Conservation (phyloP, 108 stramenopile species). For the Stephanodiscus triporus region DNA sequence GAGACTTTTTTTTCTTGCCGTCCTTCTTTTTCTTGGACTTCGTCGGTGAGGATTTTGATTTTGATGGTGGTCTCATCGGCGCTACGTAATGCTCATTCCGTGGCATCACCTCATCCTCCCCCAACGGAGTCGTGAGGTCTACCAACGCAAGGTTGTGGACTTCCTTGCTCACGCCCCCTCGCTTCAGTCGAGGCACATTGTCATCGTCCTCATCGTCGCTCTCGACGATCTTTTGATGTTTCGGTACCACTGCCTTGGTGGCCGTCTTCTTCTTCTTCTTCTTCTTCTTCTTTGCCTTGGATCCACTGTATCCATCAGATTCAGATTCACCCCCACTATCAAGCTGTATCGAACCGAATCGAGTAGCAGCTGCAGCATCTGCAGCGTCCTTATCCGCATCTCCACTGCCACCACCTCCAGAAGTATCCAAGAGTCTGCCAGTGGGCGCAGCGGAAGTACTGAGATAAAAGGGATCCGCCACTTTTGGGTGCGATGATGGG, state of each 20-base stretch:
- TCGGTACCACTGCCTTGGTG: conserved; percentile 12
- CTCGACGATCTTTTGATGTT: conserved; percentile 38
- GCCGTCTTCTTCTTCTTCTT: conserved; percentile 68
- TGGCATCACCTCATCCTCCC: conserved; percentile 87
- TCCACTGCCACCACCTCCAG: conserved; percentile 14
- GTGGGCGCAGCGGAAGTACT: conserved; percentile 34
- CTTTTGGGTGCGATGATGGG: conserved; percentile 23
- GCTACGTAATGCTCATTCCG: conserved; percentile 70
- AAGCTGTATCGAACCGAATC: conserved; percentile 73
- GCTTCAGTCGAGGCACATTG: conserved; percentile 29
- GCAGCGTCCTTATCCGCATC: conserved; percentile 16
- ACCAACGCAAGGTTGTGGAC: conserved; percentile 75
- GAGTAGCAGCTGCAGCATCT: conserved; percentile 17
- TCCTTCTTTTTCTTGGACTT: conserved; percentile 63
- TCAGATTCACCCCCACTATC: conserved; percentile 72
- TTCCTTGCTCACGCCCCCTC: conserved; percentile 42
- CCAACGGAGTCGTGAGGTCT: conserved; percentile 84
- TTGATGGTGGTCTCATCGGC: conserved; percentile 40
- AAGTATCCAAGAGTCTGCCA: conserved; percentile 16
- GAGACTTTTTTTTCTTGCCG: conserved; percentile 58
- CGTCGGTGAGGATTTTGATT: not conserved
- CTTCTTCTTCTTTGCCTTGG: conserved; percentile 61
- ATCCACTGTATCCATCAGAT: conserved; percentile 33
- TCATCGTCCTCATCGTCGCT: conserved; percentile 84
- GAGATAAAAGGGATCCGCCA: conserved; percentile 79